phyloP scores from a whole-genome alignment of 768 basidiomycete species.

The Pluteus cervinus region DNA sequence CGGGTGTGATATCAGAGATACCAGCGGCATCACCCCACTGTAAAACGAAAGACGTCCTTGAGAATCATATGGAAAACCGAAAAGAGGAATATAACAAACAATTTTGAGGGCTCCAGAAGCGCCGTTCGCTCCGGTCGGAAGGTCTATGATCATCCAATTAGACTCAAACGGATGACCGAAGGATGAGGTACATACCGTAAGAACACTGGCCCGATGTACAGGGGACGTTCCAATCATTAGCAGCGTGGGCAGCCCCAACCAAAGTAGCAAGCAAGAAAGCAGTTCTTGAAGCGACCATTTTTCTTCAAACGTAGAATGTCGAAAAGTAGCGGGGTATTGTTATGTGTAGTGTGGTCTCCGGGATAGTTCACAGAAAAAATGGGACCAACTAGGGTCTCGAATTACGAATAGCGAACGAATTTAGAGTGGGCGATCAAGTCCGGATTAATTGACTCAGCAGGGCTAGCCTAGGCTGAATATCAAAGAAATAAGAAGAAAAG shows the following conservation, averaged over 20 bases:
- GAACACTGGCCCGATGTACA: conserved; percentile 32
- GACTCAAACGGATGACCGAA: neutral
- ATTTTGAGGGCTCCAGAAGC: conserved; percentile 35
- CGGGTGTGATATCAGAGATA: conserved; percentile 39
- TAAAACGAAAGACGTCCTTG: neutral
- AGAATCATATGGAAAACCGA: neutral
- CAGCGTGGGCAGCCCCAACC: conserved; percentile 17
- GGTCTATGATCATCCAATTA: conserved; percentile 14
- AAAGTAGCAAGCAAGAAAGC: conserved; percentile 11
- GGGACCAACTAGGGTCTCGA: too few relatives aligned
- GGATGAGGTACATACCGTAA: conserved; percentile 22
- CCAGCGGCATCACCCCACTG: conserved; percentile 32
- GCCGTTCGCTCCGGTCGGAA: conserved; percentile 20
- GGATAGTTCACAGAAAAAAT: too few relatives aligned
- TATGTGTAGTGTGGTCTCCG: too few relatives aligned
- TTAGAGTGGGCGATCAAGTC: too few relatives aligned
- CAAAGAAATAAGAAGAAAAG: too few relatives aligned
- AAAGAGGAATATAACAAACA: conserved; percentile 16
- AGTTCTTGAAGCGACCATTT: too few relatives aligned
- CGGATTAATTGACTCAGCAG: too few relatives aligned
- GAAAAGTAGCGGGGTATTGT: too few relatives aligned
- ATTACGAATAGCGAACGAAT: too few relatives aligned
- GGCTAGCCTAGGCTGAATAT: too few relatives aligned
- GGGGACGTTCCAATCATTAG: conserved; percentile 38
- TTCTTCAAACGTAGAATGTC: too few relatives aligned